Base-by-base conservation (phyloP, 2,329 filamentous ascomycete species). In the Tothia fuscella region DNA sequence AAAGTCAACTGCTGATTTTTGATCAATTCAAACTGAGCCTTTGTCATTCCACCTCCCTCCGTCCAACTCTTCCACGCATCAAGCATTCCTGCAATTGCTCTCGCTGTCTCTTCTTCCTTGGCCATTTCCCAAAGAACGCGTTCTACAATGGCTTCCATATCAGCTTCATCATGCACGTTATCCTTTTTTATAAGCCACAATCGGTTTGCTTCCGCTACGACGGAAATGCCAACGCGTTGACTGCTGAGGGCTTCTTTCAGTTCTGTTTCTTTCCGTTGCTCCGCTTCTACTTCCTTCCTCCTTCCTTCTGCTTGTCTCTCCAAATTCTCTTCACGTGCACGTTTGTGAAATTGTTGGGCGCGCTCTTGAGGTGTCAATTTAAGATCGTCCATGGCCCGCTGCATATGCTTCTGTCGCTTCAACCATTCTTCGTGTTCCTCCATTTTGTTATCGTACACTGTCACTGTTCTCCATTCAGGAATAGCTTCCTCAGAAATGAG, bases 391-490 rank as follows among this genome's bases (percentile, higher is more conserved):
- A 30, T 46, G n/a, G 21, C 16, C 7, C 20, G 6, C 19, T 31
- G 33, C 10, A 31, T 26, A 5, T 17, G 22, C 13, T 38, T 38
- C 33, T 43, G 41, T 19, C 29, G 32, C 17, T 20, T 34, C 6
- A 41, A 28, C 39, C 29, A 33, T 28, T 17, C 25, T 14, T 45
- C 42, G 14, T 35, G 25, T 20, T 38, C 19, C 13, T 40, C 37
- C 22, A 31, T 16, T 19, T 38, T 33, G 22, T 65, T 60, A 22
- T 65, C 51, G 31, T 67, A 53, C 20, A 55, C 53, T 0, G 64
- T 70, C 20, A 55, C 53, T 0, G 64, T 70, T 0, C 65, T 64
- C 72, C 73, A 78, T 49, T 71, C 63, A 1, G 74, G 74, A 1
- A 74, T 76, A 9, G 64, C 59, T 0, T 61, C 60, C 47, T 70